Base-by-base conservation (phyloP, 2,329 filamentous ascomycete genomes). In the Phaeoacremonium minimum region DNA sequence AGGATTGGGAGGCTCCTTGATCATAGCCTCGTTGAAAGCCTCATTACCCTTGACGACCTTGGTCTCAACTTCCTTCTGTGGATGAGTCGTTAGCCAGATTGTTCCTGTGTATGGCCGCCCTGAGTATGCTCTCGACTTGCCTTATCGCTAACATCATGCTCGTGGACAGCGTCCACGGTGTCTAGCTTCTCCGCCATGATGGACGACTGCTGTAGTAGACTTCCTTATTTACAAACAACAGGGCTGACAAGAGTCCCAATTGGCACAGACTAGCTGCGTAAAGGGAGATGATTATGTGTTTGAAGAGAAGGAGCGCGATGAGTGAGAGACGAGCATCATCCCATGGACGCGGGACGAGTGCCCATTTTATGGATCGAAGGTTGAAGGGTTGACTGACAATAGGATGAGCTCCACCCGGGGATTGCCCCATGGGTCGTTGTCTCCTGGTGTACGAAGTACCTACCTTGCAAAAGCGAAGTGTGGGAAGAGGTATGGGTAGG, bases 21-120 rank as follows among this genome's bases (percentile, higher is more conserved):
- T 50, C 53, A 71, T 62, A 15, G 75, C 75, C 53, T 77, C 69
- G 45, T 71, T 66, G 55, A 68, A 76, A 33, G 72, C 71, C 45
- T 73, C 70, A 45, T 67, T 69, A 42, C 74, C 74, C 16, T 50
- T 60, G 46, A 77, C 60, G 39, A 71, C 58, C 46, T 66, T 71
- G 46, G 65, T 54, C 38, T 61, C 51, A 22, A 52, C 52, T 16
- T 45, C 42, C 32, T 49, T 41, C 44, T 47, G 28, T 13, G 22
- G 22, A n/a, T n/a, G n/a, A 26, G 22, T 3, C 22, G 20, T 26
- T n/a, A 26, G 22, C n/a, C 22, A n/a, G 22, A 26, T n/a, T 26
- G 9, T n/a, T 9, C 9, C 22, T 26, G 2, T 9, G n/a, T 26
- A 2, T 26, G n/a, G 9, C 9, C 22, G 22, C 2, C 22, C 9